phyloP scores from a whole-genome alignment of 768 basidiomycete genomes.

The Naganishia vaughanmartiniae region DNA sequence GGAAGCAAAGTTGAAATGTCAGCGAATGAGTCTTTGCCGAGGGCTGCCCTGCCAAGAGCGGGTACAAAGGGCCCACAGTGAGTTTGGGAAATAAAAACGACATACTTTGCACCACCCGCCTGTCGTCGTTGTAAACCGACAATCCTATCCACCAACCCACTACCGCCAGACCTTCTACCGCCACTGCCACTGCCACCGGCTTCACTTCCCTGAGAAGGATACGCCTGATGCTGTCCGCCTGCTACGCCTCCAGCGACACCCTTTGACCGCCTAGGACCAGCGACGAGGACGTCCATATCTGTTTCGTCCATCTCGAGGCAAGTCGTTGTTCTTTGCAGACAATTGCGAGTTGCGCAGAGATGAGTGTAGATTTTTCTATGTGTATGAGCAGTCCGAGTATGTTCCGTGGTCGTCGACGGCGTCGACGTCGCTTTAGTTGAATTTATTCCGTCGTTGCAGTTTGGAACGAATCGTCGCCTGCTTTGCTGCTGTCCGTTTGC shows the following conservation, averaged over 20 bases:
- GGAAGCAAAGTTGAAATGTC: background rate
- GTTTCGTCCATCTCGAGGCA: constrained; percentile 1
- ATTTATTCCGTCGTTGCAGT: background rate
- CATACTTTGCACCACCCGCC: constrained; percentile 8
- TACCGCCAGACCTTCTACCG: background rate
- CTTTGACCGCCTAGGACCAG: constrained; percentile 11
- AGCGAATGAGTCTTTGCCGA: background rate
- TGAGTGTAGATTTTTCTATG: background rate
- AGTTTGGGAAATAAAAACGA: background rate
- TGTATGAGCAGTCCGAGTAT: background rate
- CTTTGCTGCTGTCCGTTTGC: background rate
- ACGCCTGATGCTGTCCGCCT: background rate
- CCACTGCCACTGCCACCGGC: background rate
- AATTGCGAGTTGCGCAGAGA: background rate
- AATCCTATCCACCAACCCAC: constrained; percentile 19
- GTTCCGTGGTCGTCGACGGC: too few species aligned
- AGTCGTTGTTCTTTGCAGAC: too few species aligned
- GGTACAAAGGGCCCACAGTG: background rate
- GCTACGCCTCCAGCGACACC: constrained; percentile 10
- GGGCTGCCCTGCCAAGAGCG: background rate
- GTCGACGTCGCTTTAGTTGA: background rate
- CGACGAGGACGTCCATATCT: constrained; percentile 1
- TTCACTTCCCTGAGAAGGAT: background rate
- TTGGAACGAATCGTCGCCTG: background rate
- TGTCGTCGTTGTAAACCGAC: constrained; percentile 25